Evolutionary conservation across 2,329 filamentous ascomycete species (phyloP).

Genomic region (Ophiobolus disseminans): DNA sequence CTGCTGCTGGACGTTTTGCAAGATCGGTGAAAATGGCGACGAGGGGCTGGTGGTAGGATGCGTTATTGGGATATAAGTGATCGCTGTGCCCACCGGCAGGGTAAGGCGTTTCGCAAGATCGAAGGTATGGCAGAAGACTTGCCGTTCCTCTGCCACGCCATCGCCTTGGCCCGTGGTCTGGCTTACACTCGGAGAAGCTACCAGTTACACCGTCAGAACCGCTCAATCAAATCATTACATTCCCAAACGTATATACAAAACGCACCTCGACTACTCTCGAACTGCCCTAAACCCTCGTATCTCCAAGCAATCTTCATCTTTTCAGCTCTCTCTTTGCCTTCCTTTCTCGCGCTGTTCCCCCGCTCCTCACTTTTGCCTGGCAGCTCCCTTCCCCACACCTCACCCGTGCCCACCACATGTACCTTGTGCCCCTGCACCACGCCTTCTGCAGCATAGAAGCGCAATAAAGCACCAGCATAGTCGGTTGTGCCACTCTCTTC

Average conservation of each 20-base stretch:
- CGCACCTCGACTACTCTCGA: conserved; percentile 71
- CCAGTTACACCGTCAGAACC: conserved; percentile 23
- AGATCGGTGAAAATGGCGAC: conserved; percentile 70
- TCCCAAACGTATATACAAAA: conserved; percentile 29
- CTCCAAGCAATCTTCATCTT: conserved; percentile 99
- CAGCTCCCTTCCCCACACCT: conserved; percentile 82
- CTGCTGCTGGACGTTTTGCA: conserved; percentile 67
- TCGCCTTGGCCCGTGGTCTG: conserved; percentile 23
- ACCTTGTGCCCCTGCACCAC: conserved; percentile 89
- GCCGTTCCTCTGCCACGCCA: conserved; percentile 59
- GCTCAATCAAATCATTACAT: conserved; percentile 15
- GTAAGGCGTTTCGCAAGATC: conserved; percentile 60
- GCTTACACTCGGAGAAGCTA: conserved; percentile 30
- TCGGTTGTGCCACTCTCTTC: conserved; percentile 94
- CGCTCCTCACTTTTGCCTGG: conserved; percentile 70
- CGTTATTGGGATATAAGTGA: conserved; percentile 61
- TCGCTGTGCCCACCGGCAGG: conserved; percentile 48
- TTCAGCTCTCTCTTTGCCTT: conserved; percentile 47
- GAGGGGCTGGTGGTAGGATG: conserved; percentile 60
- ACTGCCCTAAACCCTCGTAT: conserved; percentile 84
- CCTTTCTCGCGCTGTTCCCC: conserved; percentile 34
- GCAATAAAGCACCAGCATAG: conserved; percentile 81
- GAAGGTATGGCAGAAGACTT: conserved; percentile 59
- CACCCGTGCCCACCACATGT: conserved; percentile 80
- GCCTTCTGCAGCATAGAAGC: conserved; percentile 92